Evolutionary conservation across 2,329 filamentous ascomycete species (phyloP).

Genomic region (Pseudogymnoascus sp.): DNA sequence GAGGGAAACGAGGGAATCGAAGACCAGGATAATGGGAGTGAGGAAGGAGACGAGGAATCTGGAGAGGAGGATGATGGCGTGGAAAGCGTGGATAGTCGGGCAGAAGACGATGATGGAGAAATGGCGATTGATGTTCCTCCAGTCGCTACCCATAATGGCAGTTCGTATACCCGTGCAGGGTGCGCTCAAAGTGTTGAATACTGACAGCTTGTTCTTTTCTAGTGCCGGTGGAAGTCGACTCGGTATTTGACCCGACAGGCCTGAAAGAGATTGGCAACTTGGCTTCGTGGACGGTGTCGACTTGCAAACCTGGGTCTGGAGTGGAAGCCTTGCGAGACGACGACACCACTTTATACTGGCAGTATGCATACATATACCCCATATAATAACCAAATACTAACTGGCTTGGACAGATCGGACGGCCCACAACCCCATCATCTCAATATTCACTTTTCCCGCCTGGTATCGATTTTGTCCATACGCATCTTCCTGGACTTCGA

Average conservation of each 20-base stretch:
- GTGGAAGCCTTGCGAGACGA: conserved; percentile 69
- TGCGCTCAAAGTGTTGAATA: conserved; percentile 20
- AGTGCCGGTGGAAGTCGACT: conserved; percentile 29
- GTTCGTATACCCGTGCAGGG: not conserved
- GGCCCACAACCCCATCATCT: conserved; percentile 76
- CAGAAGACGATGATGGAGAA: conserved; percentile 26
- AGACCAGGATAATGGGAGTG: conserved; percentile 15
- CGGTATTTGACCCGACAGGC: conserved; percentile 46
- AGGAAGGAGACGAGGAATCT: conserved; percentile 18
- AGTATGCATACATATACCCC: conserved; percentile 42
- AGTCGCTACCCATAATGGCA: not conserved
- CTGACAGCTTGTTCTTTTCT: not conserved
- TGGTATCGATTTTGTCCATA: conserved; percentile 67
- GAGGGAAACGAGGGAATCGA: conserved; percentile 18
- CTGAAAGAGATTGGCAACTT: conserved; percentile 81
- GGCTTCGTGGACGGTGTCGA: conserved; percentile 75
- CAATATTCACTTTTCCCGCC: conserved; percentile 79
- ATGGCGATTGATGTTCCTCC: conserved; percentile 23
- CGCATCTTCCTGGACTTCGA: conserved; percentile 86
- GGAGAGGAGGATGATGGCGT: conserved; percentile 18
- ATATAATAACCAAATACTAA: not conserved
- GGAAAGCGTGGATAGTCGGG: conserved; percentile 18
- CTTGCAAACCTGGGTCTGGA: conserved; percentile 71
- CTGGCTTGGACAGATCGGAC: conserved; percentile 51
- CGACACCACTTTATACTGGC: conserved; percentile 69